Evolutionary conservation across 176 grass and related monocot genomes (phyloP), one percentile per base, ranked within the genome.

Genomic region (Phyllostachys edulis): DNA sequence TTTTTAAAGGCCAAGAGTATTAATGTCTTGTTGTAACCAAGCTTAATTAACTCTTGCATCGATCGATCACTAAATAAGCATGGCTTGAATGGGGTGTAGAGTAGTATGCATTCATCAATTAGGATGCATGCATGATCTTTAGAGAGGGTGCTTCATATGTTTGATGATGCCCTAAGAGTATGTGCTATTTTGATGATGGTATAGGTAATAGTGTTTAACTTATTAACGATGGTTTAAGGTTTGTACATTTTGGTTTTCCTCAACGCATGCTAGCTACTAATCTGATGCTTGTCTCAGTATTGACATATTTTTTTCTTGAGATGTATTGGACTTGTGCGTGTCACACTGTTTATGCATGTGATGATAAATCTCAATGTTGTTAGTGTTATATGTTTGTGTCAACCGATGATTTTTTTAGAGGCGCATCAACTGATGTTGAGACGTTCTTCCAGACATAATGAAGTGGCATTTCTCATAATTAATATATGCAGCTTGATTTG

Each of bases 11-110:
- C 47, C 34, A 47, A 62, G 54, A 37, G 69, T 26, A 6, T 69
- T 77, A 77, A 71, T 73, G 46, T 57, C 51, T 46, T 84, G 67
- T 74, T 84, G 45, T 88, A 59, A 78, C 42, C 72, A 86, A 80
- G 44, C 40, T 69, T 46, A 46, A 67, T 41, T 39, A 46, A 60
- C n/a, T 61, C 51, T 63, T 40, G 52, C 41, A 20, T 52, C 20
- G 29, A 81, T 81, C 42, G 61, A 27, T 75, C 4, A 84, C 9
- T 57, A 40, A 68, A 85, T 85, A 85, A 85, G 63, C 71, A 41
- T 77, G 62, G 63, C 10, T 34, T 69, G 40, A 81, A 36, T 49
- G 23, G 52, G 36, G 17, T 69, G 20, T 40, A 71, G 18, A 46
- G 27, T 49, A 50, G 9, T 7, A 41, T 44, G 54, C 32, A 62